Base-by-base conservation (phyloP, 225 moss, liverwort and hornwort genomes). In the Polytrichum commune region DNA sequence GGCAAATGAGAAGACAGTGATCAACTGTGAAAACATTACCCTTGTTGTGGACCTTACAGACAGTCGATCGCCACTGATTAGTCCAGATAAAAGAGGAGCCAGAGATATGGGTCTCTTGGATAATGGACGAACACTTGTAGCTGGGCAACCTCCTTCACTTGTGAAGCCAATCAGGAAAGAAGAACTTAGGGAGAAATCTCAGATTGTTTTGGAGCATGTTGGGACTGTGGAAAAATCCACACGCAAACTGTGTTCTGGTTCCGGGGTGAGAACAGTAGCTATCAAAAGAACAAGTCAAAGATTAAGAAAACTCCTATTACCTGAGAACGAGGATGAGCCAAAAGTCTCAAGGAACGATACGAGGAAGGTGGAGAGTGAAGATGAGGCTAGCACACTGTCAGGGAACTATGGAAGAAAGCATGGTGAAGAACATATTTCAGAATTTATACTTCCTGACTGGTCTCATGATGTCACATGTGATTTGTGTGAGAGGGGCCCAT, bases 401-500 rank as follows among this genome's bases (percentile, higher is more conserved):
- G 88, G 77, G 6, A 79, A 84, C 62, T 88, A 88, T 69, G 71
- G 53, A 33, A 88, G 69, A 33, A 55, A 63, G 53, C 56, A 71
- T 9, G 62, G 53, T 24, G 75, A 69, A 46, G 75, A 46, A 28
- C 71, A 69, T 54, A 66, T 78, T 60, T 29, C 25, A 16, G 84
- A 84, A 63, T 56, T 10, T 57, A 71, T 78, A 54, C 70, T 32
- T 29, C 88, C 84, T 27, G 88, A 88, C 60, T 95, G 95, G 93
- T 81, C 87, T 46, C 35, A 60, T 6, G 81, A 75, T 29, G 65
- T 84, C 74, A 5, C 66, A 22, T 96, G 96, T 69, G 96, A 93
- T 86, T 83, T 96, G 75, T 96, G 96, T 73, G 84, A 86, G 71
- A 75, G 53, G 77, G 89, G 92, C 7, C 72, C 90, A 54, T 92